A percentile compares a stretch with the other conserved stretches of the same genome.
phyloP scores from a whole-genome alignment of 1,284 basidiomycete genomes.

The Quambalaria eucalypti region DNA sequence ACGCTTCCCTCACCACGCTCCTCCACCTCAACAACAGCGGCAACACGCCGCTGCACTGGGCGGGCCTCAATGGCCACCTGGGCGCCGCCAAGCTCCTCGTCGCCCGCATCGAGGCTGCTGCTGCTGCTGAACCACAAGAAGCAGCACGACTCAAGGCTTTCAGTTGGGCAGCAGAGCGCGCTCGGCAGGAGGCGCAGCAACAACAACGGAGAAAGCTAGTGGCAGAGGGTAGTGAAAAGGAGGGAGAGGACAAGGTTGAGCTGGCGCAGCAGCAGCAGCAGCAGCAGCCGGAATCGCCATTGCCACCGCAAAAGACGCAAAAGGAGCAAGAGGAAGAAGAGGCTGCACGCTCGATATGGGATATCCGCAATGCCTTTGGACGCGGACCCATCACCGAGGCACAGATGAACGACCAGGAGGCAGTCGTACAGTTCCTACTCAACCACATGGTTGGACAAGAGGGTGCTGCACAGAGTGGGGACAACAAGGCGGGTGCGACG shows the following conservation, averaged over 20 bases:
- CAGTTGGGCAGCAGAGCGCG: too few relatives aligned
- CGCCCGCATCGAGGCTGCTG: constrained; percentile 28
- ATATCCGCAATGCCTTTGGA: constrained; percentile 39
- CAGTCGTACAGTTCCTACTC: constrained; percentile 37
- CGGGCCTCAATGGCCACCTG: constrained; percentile 42
- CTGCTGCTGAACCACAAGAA: too few relatives aligned
- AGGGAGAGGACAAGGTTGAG: neutral
- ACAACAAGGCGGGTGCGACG: too few relatives aligned
- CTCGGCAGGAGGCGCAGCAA: neutral
- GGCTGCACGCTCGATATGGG: constrained; percentile 31
- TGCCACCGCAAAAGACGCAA: neutral
- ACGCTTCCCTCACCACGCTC: constrained; percentile 13
- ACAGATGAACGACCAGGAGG: constrained; percentile 40
- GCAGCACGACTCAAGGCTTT: too few relatives aligned
- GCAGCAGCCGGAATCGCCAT: neutral
- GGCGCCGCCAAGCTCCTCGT: constrained; percentile 25
- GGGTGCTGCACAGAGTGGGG: too few relatives aligned
- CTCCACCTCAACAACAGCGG: constrained; percentile 36
- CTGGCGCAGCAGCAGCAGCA: neutral
- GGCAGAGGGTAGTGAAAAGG: neutral
- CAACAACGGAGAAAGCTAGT: constrained; percentile 5
- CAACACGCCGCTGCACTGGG: constrained; percentile 46
- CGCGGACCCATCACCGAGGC: constrained; percentile 45
- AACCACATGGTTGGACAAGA: constrained; percentile 24
- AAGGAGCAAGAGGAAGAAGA: constrained; percentile 9